Evolutionary conservation across 2,329 filamentous ascomycete species (phyloP).

Genomic region (Elsinoe necatrix): DNA sequence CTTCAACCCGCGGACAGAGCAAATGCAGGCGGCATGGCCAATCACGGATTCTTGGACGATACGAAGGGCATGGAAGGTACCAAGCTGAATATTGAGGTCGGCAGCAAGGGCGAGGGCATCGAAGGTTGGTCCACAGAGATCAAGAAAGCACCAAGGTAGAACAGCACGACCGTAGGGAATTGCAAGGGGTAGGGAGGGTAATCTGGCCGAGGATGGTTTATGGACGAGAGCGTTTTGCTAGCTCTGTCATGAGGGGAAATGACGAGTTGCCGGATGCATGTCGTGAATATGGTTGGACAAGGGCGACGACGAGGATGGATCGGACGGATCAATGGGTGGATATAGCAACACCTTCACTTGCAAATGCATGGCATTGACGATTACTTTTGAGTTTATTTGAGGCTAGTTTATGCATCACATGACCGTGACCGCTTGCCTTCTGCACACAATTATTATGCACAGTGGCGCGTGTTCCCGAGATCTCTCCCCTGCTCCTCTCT

Average conservation of each 20-base stretch:
- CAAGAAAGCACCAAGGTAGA: slow-evolving; percentile 43
- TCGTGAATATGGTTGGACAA: not conserved
- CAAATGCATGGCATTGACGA: slow-evolving; percentile 7
- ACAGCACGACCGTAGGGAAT: not conserved
- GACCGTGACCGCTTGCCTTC: too few relatives aligned
- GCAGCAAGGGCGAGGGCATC: slow-evolving; percentile 81
- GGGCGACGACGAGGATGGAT: not conserved
- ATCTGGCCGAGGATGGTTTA: not conserved
- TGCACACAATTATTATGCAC: not conserved
- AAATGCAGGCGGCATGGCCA: slow-evolving; percentile 92
- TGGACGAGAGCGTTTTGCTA: not conserved
- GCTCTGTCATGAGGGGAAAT: not conserved
- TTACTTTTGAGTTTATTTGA: not conserved
- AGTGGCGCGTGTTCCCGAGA: not conserved
- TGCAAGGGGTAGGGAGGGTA: not conserved
- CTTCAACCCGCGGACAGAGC: slow-evolving; percentile 79
- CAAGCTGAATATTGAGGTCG: slow-evolving; percentile 66
- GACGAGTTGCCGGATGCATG: not conserved
- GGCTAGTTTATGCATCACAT: not conserved
- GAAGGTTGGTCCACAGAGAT: slow-evolving; percentile 88
- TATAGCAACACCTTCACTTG: slow-evolving; percentile 14
- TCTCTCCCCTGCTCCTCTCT: not conserved
- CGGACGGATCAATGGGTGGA: not conserved
- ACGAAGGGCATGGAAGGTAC: slow-evolving; percentile 81
- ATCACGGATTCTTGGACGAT: slow-evolving; percentile 72